Percentiles rank a stretch among this genome's conserved stretches.
phyloP scores from a whole-genome alignment of 768 basidiomycete species.

The Xanthoconium stramineum region DNA sequence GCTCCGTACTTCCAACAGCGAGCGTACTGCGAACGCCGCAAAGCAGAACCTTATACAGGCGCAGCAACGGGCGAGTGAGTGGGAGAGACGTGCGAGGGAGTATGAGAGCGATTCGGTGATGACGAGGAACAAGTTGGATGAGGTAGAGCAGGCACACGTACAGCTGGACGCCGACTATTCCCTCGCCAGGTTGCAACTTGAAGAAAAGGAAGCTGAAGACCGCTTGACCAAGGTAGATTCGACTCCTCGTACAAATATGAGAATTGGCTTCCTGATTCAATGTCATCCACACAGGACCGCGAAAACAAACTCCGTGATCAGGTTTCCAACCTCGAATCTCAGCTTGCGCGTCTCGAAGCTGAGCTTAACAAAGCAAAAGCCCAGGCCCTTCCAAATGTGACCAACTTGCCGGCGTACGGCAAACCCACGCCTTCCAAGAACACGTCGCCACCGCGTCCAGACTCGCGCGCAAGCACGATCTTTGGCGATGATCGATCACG shows the following conservation, averaged over 20 bases:
- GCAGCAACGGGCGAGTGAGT: slow-evolving; percentile 76
- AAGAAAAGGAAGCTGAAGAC: slow-evolving; percentile 71
- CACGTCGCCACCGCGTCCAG: slow-evolving; percentile 58
- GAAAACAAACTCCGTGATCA: slow-evolving; percentile 69
- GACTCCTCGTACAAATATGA: background rate
- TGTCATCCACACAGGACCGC: slow-evolving; percentile 50
- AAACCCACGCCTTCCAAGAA: slow-evolving; percentile 32
- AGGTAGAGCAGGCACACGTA: slow-evolving; percentile 57
- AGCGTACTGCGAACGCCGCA: slow-evolving; percentile 53
- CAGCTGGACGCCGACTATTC: slow-evolving; percentile 74
- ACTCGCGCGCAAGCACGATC: slow-evolving; percentile 68
- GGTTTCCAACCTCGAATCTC: slow-evolving; percentile 57
- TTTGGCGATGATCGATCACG: slow-evolving; percentile 49
- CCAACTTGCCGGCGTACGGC: slow-evolving; percentile 38
- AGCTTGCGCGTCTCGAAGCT: slow-evolving; percentile 52
- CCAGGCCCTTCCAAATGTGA: slow-evolving; percentile 25
- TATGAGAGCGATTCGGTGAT: slow-evolving; percentile 62
- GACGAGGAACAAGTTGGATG: slow-evolving; percentile 59
- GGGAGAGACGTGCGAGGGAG: slow-evolving; percentile 77
- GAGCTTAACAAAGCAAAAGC: slow-evolving; percentile 52
- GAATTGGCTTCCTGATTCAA: slow-evolving; percentile 1
- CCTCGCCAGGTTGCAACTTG: slow-evolving; percentile 64
- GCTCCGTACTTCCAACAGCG: slow-evolving; percentile 53
- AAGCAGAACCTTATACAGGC: slow-evolving; percentile 67
- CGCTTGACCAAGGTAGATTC: slow-evolving; percentile 59